These are phyloP conservation scores for Raddia distichophylla DNA, from an alignment of 176 grass and related monocot genomes.

Conservation along the genomic window DNA sequence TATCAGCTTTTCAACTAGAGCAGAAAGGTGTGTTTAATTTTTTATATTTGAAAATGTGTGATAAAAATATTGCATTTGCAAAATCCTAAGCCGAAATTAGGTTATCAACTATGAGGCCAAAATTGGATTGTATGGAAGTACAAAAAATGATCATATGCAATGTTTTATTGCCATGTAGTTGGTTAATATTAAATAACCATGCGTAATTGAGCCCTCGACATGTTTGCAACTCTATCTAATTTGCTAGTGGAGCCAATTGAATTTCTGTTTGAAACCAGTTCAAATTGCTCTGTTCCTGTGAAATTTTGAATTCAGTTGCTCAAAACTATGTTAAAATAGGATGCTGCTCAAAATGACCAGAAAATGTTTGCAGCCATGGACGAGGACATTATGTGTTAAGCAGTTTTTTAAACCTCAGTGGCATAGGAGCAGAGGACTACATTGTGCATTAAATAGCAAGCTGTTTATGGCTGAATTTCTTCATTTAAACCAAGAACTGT, in stretches of 20 bases:
- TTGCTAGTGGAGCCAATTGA: not conserved
- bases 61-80: not conserved
- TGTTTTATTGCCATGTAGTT: not conserved
- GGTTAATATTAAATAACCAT: not conserved
- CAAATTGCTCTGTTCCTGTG: not conserved
- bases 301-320: not conserved
- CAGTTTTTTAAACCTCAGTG: not conserved
- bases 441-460: not conserved
- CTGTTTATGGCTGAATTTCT: not conserved
- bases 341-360: not conserved
- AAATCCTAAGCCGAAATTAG: not conserved
- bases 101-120: not conserved
- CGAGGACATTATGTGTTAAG: not conserved
- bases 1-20: not conserved
- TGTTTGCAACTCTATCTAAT: not conserved
- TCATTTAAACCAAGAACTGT: not conserved
- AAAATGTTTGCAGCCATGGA: not conserved
- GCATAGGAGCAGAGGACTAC: not conserved
- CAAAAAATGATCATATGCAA: not conserved
- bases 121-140: not conserved
- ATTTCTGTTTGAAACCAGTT: not conserved
- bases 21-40: slow-evolving; percentile 6
- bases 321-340: not conserved
- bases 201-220: not conserved
- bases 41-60: not conserved